Percentiles rank a stretch among this genome's conserved stretches.
Conservation (phyloP, 306 rosid genomes). For the Hippophae gyantsensis region DNA sequence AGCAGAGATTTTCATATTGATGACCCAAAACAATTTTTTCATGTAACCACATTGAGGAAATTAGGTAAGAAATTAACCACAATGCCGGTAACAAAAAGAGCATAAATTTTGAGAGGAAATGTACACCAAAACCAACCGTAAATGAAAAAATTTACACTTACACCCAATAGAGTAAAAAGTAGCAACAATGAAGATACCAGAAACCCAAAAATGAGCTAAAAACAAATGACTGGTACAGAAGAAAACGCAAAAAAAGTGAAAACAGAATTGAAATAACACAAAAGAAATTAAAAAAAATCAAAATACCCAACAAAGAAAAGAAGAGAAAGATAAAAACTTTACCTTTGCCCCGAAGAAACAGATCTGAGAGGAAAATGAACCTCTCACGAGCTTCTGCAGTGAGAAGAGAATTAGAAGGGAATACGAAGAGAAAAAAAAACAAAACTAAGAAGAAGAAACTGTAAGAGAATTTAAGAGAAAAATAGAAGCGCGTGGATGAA, state of each 20-base stretch:
- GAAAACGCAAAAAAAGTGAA: not conserved
- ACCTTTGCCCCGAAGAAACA: slow-evolving; percentile 24
- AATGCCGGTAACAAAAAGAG: no score
- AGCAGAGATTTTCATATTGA: no score
- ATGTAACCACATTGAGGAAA: no score
- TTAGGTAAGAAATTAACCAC: no score
- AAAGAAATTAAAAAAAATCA: not conserved
- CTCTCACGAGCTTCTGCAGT: not conserved
- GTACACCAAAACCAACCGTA: no score
- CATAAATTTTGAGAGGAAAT: no score
- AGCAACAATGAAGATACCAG: not conserved
- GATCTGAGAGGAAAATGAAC: slow-evolving; percentile 10
- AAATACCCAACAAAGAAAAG: not conserved
- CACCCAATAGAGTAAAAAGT: no score
- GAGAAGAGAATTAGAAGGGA: not conserved
- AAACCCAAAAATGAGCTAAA: not conserved
- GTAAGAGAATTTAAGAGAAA: not conserved
- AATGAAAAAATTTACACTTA: no score
- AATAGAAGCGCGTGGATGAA: not conserved
- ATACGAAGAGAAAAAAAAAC: not conserved
- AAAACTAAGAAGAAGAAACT: not conserved
- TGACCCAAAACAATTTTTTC: no score
- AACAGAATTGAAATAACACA: not conserved
- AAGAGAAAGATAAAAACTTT: not conserved
- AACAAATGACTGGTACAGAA: not conserved